A percentile compares a stretch with the other conserved stretches of the same genome.
Evolutionary conservation across 1,284 basidiomycete species (phyloP).

Genomic region (Inonotus hispidus): DNA sequence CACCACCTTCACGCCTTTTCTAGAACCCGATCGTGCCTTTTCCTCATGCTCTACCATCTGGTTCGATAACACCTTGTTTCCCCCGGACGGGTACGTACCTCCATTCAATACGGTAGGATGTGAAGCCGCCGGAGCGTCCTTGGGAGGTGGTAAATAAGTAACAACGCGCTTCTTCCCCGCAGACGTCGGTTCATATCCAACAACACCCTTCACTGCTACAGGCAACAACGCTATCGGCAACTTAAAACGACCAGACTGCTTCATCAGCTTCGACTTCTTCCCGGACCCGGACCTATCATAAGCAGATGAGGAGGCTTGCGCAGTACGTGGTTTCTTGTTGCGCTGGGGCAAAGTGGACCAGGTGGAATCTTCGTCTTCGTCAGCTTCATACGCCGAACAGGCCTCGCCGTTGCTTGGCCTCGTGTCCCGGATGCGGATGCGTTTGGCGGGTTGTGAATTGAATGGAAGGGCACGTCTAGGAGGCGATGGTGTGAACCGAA

Average conservation of each 20-base stretch:
- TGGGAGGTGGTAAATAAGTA: conserved; percentile 43
- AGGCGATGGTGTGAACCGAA: neutral
- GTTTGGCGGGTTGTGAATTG: neutral
- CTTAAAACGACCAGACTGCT: conserved; percentile 33
- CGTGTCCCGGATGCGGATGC: conserved; percentile 43
- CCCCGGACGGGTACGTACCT: neutral
- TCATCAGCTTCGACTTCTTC: conserved; percentile 17
- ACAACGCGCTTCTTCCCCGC: conserved; percentile 32
- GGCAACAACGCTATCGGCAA: conserved; percentile 27
- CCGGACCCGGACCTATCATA: conserved; percentile 7
- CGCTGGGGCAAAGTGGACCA: conserved; percentile 42
- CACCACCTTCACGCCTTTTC: neutral
- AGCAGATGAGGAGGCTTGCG: neutral
- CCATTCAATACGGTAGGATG: neutral
- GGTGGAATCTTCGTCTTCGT: conserved; percentile 37
- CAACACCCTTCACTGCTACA: conserved; percentile 3
- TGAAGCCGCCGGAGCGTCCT: neutral
- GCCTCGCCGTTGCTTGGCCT: conserved; percentile 30
- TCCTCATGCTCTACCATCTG: neutral
- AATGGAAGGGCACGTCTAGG: neutral
- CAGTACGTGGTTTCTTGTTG: conserved; percentile 32
- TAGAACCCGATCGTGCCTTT: neutral
- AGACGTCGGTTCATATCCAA: conserved; percentile 1
- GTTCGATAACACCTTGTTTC: neutral
- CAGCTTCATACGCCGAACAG: conserved; percentile 29